Evolutionary conservation across 345 rosid species (phyloP), one percentile per base, ranked within the genome.

Genomic region (Ceriops tagal): DNA sequence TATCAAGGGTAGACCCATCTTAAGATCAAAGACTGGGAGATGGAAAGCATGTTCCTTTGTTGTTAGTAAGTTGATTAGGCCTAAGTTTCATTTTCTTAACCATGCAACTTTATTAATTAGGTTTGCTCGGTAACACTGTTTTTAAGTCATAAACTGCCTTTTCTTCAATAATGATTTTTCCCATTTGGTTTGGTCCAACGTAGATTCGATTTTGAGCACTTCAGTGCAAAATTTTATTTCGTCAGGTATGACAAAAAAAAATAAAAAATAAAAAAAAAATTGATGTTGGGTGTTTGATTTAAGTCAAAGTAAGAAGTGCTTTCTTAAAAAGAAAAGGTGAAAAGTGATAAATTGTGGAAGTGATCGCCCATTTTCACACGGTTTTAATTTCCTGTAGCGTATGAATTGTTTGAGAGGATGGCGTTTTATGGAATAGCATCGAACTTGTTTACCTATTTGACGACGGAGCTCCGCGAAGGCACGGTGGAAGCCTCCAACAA

Each of bases 331-430:
- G 0, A 5, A 1, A 6, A 1, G 8, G 35, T 31, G 35, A 6
- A 34, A 7, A 34, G 8, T 34, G 8, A 0, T 6, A 34, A 34
- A 34, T 7, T 34, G 37, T 1, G 37, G 1, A 7, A 34, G 37
- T 6, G 37, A 34, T 7, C 1, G 2, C 9, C 1, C 37, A 1
- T 7, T 34, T 7, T 8, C 9, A 34, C 8, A 7, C 9, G 26
- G 1, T 24, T 24, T 34, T 34, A 5, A 34, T 34, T 34, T 11
- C 2, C 18, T 59, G 63, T 34, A 89, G 96, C 77, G 47, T 87
- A 87, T 64, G 89, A 87, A 72, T 76, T 82, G 64, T 86, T 86
- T 61, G 96, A 90, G 83, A 83, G 92, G 67, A 82, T 90, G 87
- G 92, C 89, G 6, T 84, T 72, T 66, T 82, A 85, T 46, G 92